Base-by-base conservation (phyloP, 768 basidiomycete genomes). In the Rhodotorula babjevae region DNA sequence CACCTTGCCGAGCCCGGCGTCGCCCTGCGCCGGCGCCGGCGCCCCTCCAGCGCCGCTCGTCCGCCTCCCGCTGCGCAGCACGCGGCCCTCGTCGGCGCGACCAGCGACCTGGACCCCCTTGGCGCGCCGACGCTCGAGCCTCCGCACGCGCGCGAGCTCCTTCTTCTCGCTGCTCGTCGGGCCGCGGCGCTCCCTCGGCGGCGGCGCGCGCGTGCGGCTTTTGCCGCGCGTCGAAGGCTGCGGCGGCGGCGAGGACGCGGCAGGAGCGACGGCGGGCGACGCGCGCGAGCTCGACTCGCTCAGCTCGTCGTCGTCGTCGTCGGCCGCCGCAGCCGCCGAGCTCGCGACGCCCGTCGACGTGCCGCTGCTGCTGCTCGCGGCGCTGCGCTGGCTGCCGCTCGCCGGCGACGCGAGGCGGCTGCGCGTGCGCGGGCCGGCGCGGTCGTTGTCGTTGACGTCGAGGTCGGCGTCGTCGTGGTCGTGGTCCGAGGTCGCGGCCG, bases 381-480 rank as follows among this genome's bases (percentile, higher is more conserved):
- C 58, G 23, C 25, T 44, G 40, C 59, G 21, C 4, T 3, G 14
- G 19, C 58, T 31, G 55, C 31, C 33, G 31, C 58, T 5, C 27
- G 42, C n/a, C 27, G 42, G 42, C 42, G 59, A 61, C 29, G 21
- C 31, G 16, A 33, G 23, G 6, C 64, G 40, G 16, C 55, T 18
- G 2, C 64, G 55, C 18, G 56, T 29, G 6, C 64, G 64, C 16
- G 55, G 64, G 19, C 18, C 14, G 6, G 46, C 27, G 15, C 36
- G 44, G 23, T 65, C 64, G 56, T 65, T 65, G 44, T 65, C 64
- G 31, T 65, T 65, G 9, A 29, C 42, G 64, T 65, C 64, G 44
- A 65, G 31, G 21, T 27, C 62, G 47, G 33, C 11, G 62, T 53
- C 50, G 36, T 29, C 18, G 44, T 60, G 36, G 25, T 16, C 44